These are phyloP conservation scores for Tulasnella sp. DNA, from an alignment of 768 basidiomycete species.

Conservation along the genomic window DNA sequence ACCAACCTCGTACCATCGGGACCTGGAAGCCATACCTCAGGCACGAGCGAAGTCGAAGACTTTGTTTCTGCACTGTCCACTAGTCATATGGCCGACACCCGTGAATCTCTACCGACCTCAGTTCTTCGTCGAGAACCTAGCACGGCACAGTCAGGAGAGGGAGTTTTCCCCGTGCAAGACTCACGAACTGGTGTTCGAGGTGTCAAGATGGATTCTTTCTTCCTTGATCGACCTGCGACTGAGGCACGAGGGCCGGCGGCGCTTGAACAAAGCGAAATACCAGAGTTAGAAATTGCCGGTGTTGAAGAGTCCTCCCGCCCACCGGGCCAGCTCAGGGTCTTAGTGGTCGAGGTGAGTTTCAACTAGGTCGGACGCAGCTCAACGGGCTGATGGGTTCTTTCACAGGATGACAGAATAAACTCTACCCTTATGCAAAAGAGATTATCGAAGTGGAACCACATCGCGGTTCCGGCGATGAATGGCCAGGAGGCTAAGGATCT, in stretches of 20 bases:
- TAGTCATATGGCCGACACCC: slow-evolving; percentile 29
- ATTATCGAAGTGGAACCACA: slow-evolving; percentile 56
- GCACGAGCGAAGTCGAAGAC: slow-evolving; percentile 36
- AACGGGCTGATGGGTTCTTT: not conserved
- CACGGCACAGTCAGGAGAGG: slow-evolving; percentile 17
- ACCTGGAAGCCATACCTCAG: slow-evolving; percentile 13
- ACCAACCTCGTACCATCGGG: not conserved
- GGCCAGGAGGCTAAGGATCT: slow-evolving; percentile 67
- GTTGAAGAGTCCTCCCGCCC: not conserved
- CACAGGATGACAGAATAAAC: slow-evolving; percentile 66
- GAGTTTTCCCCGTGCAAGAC: slow-evolving; percentile 24
- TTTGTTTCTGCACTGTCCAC: slow-evolving; percentile 45
- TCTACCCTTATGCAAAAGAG: slow-evolving; percentile 61
- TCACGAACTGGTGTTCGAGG: slow-evolving; percentile 23
- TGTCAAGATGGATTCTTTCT: slow-evolving; percentile 26
- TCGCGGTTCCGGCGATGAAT: slow-evolving; percentile 57
- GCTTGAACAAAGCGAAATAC: not conserved
- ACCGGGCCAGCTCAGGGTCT: slow-evolving; percentile 36
- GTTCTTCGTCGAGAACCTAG: slow-evolving; percentile 8
- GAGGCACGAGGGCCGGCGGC: not conserved
- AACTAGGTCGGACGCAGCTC: too few species aligned
- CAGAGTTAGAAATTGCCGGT: not conserved
- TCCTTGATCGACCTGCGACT: slow-evolving; percentile 17
- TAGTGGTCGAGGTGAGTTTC: slow-evolving; percentile 57
- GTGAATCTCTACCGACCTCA: not conserved